Evolutionary conservation across 805 yeast genomes (phyloP).

Genomic region (Metschnikowia picachoensis): DNA sequence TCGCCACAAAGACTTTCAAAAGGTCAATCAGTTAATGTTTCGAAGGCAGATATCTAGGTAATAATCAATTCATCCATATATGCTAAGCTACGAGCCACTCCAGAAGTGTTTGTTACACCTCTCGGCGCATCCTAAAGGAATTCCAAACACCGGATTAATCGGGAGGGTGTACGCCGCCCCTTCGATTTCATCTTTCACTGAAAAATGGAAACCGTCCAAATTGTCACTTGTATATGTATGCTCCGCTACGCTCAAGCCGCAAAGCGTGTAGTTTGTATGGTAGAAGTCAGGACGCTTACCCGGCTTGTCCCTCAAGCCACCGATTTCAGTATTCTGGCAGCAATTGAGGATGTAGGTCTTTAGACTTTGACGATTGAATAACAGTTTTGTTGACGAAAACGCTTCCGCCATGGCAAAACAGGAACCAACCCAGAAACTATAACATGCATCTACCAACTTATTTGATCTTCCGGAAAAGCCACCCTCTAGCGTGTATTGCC

Average conservation of each 20-base stretch:
- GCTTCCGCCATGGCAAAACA: constrained; percentile 60
- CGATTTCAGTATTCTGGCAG: constrained; percentile 57
- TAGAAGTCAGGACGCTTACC: constrained; percentile 77
- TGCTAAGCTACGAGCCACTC: background rate
- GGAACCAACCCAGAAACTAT: constrained; percentile 94
- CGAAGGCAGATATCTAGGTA: too few relatives aligned
- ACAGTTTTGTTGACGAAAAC: constrained; percentile 25
- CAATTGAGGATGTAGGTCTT: constrained; percentile 68
- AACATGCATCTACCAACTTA: constrained; percentile 94
- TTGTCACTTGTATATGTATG: constrained; percentile 20
- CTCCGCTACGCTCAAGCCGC: constrained; percentile 68
- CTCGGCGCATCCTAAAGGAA: constrained; percentile 45
- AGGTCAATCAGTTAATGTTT: background rate
- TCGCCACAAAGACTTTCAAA: background rate
- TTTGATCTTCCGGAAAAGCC: constrained; percentile 90
- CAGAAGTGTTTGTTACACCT: constrained; percentile 15
- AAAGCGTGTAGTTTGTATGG: constrained; percentile 81
- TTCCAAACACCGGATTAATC: constrained; percentile 38
- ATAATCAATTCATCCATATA: too few relatives aligned
- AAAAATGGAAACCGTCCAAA: constrained; percentile 3
- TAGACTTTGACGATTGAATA: constrained; percentile 54
- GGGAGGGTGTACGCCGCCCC: constrained; percentile 12
- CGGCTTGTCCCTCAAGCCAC: constrained; percentile 90
- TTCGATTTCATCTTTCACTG: constrained; percentile 4
- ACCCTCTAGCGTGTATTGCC: constrained; percentile 75